A percentile compares a stretch with the other conserved stretches of the same genome.
Conservation (phyloP, 352 stramenopile species). For the Globisporangium iwayamae region DNA sequence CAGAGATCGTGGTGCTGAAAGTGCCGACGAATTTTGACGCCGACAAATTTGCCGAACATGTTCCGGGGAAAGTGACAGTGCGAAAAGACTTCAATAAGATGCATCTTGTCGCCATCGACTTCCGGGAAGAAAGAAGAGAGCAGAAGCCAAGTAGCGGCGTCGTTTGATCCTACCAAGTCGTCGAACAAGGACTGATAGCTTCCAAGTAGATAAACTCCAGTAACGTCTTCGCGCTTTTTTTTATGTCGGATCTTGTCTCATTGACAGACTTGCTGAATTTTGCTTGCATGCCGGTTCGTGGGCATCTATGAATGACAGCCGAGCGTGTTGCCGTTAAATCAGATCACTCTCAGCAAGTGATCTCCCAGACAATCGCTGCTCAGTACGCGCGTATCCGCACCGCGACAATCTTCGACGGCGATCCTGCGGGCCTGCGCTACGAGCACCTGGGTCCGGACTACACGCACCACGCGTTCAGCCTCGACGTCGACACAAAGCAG, state of each 20-base stretch:
- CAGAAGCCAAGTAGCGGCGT: background rate
- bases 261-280: background rate
- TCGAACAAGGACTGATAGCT: background rate
- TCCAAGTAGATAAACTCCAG: background rate
- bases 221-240: background rate
- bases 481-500: background rate
- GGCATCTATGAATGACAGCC: no score
- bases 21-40: conserved; percentile 82
- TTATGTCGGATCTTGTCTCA: background rate
- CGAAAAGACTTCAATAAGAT: conserved; percentile 78
- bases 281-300: no score
- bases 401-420: background rate
- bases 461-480: background rate
- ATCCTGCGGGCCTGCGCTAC: background rate
- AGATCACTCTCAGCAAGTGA: no score
- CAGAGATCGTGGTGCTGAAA: conserved; percentile 73
- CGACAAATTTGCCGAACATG: conserved; percentile 56
- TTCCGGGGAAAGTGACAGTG: conserved; percentile 55
- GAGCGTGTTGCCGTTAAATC: no score
- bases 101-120: conserved; percentile 69
- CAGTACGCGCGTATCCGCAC: background rate
- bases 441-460: background rate
- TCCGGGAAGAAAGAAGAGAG: conserved; percentile 22
- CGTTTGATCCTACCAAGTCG: background rate
- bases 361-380: background rate